Evolutionary conservation across 345 rosid genomes (phyloP), one percentile per base, ranked within the genome.

Genomic region (Pistacia integerrima): DNA sequence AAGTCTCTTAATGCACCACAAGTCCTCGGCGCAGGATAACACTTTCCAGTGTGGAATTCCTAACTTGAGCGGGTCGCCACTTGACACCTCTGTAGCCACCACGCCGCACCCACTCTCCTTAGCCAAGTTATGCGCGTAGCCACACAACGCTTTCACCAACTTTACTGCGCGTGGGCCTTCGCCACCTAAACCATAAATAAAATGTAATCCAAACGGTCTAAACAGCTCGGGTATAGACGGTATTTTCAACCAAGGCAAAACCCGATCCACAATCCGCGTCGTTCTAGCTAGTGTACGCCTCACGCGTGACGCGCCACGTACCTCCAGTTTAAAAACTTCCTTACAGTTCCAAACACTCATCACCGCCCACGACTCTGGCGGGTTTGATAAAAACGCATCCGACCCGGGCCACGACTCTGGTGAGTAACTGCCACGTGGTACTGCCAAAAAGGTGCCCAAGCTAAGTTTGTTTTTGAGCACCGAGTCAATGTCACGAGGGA

Each of bases 1-100:
- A 33, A 96, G 94, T 78, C 97, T 88, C 81, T 96, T 96, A 22
- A 96, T 81, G 56, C 97, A 96, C 99, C 99, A 96, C 46, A 92
- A 67, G 58, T 96, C 99, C 76, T 91, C 96, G 20, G 82, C 87
- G 74, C 89, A 89, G 62, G 99, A 96, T 52, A 96, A 87, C 74
- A 59, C 66, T 74, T 89, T 90, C 98, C 99, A 96, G 76, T 90
- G 89, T 8, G 97, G 97, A 61, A 96, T 90, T 56, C 94, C 94
- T 25, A 67, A 65, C 81, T 77, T 83, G 14, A 93, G 89, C 59
- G 97, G 97, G 11, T 94, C 97, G 54, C 67, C 44, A 48, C 86
- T 84, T 14, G 94, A 86, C 69, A 97, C 94, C 84, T 97, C 98
- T 3, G 97, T 82, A 2, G 92, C 99, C 78, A 97, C 92, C 54